Evolutionary conservation across 108 stramenopile species (phyloP).

Genomic region (Pseudonitzschia delicatissima): DNA sequence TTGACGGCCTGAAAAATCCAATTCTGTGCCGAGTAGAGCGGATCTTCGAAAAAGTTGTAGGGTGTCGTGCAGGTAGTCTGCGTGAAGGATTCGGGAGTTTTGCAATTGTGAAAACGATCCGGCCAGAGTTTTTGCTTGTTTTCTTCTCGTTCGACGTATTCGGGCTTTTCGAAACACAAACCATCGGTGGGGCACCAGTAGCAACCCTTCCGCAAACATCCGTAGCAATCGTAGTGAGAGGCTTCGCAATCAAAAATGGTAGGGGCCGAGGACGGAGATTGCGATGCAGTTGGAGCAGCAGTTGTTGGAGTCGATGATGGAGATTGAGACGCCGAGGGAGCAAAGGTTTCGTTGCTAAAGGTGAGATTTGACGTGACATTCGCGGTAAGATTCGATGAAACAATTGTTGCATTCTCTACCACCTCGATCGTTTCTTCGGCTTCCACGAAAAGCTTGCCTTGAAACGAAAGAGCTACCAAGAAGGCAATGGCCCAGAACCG

Average conservation of each 20-base stretch:
- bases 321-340: too few relatives aligned
- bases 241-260: background rate
- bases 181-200: constrained; percentile 34
- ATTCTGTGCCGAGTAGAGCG: constrained; percentile 12
- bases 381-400: too few relatives aligned
- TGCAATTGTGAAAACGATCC: background rate
- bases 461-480: too few relatives aligned
- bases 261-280: too few relatives aligned
- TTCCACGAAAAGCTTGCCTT: too few relatives aligned
- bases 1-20: constrained; percentile 37
- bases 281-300: too few relatives aligned
- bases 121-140: background rate
- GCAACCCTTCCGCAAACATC: constrained; percentile 18
- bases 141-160: background rate
- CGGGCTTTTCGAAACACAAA: constrained; percentile 19
- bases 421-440: too few relatives aligned
- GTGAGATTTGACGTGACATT: too few relatives aligned
- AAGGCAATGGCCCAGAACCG: too few relatives aligned
- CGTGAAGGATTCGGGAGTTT: background rate
- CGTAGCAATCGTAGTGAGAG: constrained; percentile 22
- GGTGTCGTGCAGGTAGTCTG: background rate
- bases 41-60: constrained; percentile 18
- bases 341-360: too few relatives aligned
- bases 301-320: too few relatives aligned
- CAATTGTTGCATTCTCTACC: too few relatives aligned